Conservation (phyloP, 495 filamentous ascomycete genomes). For the Aspergillus homomorphus region DNA sequence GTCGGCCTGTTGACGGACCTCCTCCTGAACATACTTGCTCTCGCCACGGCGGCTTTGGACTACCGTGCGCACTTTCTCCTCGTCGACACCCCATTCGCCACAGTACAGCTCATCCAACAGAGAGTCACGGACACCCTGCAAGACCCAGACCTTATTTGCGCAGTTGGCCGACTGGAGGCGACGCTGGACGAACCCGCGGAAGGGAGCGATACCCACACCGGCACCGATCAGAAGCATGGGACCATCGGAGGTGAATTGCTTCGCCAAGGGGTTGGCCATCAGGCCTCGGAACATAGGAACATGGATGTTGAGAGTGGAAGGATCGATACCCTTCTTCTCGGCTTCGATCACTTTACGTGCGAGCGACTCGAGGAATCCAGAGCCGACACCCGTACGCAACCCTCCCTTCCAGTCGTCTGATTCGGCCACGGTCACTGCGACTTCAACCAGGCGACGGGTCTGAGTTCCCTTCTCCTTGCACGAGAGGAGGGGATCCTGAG, state of each 20-base stretch:
- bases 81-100: slow-evolving; percentile 93
- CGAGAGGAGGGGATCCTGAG: slow-evolving; percentile 88
- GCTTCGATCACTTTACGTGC: slow-evolving; percentile 66
- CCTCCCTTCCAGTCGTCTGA: slow-evolving; percentile 73
- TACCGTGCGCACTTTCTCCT: slow-evolving; percentile 87
- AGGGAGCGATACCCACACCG: slow-evolving; percentile 93
- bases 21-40: slow-evolving; percentile 82
- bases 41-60: slow-evolving; percentile 80
- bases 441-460: slow-evolving; percentile 81
- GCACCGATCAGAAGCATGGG: slow-evolving; percentile 98
- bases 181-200: slow-evolving; percentile 94
- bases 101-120: slow-evolving; percentile 92
- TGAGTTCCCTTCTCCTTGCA: slow-evolving; percentile 63
- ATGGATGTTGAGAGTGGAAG: slow-evolving; percentile 56
- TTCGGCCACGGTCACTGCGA: slow-evolving; percentile 92
- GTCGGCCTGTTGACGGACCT: slow-evolving; percentile 82
- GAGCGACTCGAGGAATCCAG: slow-evolving; percentile 81
- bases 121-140: slow-evolving; percentile 93
- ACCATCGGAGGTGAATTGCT: slow-evolving; percentile 83
- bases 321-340: slow-evolving; percentile 52
- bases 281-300: slow-evolving; percentile 97
- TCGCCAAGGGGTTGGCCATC: slow-evolving; percentile 95
- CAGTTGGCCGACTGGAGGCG: slow-evolving; percentile 94
- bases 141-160: slow-evolving; percentile 98
- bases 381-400: slow-evolving; percentile 65